phyloP scores from a whole-genome alignment of 768 basidiomycete genomes.

The Boletus rubescentipes region DNA sequence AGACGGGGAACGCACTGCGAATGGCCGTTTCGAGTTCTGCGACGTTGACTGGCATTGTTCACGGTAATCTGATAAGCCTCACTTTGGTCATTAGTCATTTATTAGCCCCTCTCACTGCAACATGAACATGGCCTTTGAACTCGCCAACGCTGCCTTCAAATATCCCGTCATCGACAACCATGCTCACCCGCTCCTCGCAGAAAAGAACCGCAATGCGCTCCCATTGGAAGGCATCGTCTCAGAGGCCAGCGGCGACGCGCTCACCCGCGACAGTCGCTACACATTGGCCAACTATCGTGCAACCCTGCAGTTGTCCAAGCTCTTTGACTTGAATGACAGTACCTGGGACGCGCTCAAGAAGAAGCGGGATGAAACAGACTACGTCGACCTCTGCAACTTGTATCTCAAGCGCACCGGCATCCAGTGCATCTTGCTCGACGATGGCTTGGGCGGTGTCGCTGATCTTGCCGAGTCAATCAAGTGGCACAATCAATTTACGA shows the following conservation, averaged over 20 bases:
- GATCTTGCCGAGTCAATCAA: slow-evolving; percentile 48
- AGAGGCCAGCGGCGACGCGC: slow-evolving; percentile 57
- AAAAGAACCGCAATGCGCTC: slow-evolving; percentile 41
- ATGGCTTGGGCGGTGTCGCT: slow-evolving; percentile 55
- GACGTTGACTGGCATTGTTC: slow-evolving; percentile 58
- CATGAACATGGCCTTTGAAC: too few species aligned
- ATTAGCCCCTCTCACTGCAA: slow-evolving; percentile 6
- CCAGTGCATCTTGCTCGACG: slow-evolving; percentile 70
- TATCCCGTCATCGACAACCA: slow-evolving; percentile 77
- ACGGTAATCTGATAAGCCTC: slow-evolving; percentile 17
- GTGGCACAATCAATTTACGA: slow-evolving; percentile 66
- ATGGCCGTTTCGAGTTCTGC: slow-evolving; percentile 61
- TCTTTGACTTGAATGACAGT: slow-evolving; percentile 42
- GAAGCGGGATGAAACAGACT: slow-evolving; percentile 43
- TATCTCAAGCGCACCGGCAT: slow-evolving; percentile 60
- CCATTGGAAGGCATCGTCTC: slow-evolving; percentile 66
- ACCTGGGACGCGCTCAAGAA: slow-evolving; percentile 64
- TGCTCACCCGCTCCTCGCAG: slow-evolving; percentile 66
- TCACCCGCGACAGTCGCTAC: slow-evolving; percentile 48
- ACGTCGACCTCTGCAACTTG: slow-evolving; percentile 54
- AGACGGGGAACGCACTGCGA: slow-evolving; percentile 58
- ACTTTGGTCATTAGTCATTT: not conserved
- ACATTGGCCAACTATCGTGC: slow-evolving; percentile 64
- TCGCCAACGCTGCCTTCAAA: slow-evolving; percentile 17
- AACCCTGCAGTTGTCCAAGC: slow-evolving; percentile 48